Evolutionary conservation across 2,329 filamentous ascomycete species (phyloP).

Genomic region (Exophiala oligosperma): DNA sequence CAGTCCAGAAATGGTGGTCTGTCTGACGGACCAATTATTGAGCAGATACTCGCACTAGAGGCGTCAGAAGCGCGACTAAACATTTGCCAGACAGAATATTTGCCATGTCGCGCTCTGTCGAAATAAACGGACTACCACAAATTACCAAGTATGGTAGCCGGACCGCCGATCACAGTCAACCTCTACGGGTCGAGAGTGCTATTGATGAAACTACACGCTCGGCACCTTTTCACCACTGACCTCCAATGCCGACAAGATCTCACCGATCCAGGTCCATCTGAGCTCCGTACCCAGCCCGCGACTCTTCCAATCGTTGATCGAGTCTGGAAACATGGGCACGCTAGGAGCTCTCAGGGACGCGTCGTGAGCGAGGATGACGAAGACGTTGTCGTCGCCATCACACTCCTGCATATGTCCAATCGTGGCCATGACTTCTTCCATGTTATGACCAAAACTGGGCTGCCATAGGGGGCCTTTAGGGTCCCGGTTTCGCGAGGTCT

Average conservation of each 20-base stretch:
- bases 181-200: neutral
- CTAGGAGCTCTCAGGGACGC: conserved; percentile 21
- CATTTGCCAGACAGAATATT: too few relatives aligned
- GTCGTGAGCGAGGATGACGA: conserved; percentile 37
- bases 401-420: conserved; percentile 31
- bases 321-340: conserved; percentile 33
- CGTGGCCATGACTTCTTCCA: conserved; percentile 28
- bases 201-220: neutral
- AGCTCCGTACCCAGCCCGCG: conserved; percentile 28
- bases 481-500: conserved; percentile 6
- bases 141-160: neutral
- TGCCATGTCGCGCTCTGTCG: too few relatives aligned
- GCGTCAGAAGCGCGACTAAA: too few relatives aligned
- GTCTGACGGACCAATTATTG: too few relatives aligned
- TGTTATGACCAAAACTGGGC: conserved; percentile 30
- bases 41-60: too few relatives aligned
- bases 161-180: neutral
- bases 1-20: too few relatives aligned
- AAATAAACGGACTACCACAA: too few relatives aligned
- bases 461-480: conserved; percentile 22
- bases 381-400: conserved; percentile 32
- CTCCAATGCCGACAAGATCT: conserved; percentile 7
- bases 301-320: conserved; percentile 34
- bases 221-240: neutral
- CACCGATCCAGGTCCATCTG: conserved; percentile 13